These are phyloP conservation scores for Zopfochytrium polystomum DNA, from an alignment of 371 early-diverging fungal species.

Conservation along the genomic window DNA sequence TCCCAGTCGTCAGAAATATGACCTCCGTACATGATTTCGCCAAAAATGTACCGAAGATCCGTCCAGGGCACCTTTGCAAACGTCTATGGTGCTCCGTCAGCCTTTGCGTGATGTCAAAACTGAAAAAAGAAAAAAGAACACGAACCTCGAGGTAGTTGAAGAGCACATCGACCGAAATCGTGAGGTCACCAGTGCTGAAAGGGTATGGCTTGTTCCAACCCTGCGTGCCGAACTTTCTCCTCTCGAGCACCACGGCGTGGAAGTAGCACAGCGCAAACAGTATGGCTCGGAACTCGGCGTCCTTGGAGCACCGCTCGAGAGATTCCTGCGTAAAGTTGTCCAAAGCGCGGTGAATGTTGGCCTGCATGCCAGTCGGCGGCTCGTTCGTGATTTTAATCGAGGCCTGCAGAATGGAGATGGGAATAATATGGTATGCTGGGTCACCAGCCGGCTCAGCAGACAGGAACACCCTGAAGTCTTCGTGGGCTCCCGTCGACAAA, in stretches of 20 bases:
- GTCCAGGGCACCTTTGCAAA: slow-evolving; percentile 63
- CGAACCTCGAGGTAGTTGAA: slow-evolving; percentile 59
- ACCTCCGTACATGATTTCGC: slow-evolving; percentile 67
- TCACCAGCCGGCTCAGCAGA: slow-evolving; percentile 63
- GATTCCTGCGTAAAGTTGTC: slow-evolving; percentile 63
- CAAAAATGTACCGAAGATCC: slow-evolving; percentile 62
- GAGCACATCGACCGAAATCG: slow-evolving; percentile 56
- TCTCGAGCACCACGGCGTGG: slow-evolving; percentile 62
- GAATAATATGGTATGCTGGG: slow-evolving; percentile 59
- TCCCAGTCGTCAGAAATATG: slow-evolving; percentile 64
- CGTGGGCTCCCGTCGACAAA: slow-evolving; percentile 46
- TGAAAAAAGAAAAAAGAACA: slow-evolving; percentile 1
- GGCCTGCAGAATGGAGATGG: slow-evolving; percentile 59
- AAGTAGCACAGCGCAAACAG: slow-evolving; percentile 62
- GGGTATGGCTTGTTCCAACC: slow-evolving; percentile 64
- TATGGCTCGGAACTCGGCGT: slow-evolving; percentile 57
- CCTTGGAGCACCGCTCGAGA: slow-evolving; percentile 61
- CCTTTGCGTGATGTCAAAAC: no score
- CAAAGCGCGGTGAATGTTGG: slow-evolving; percentile 61
- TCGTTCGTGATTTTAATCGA: slow-evolving; percentile 68
- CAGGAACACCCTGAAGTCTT: slow-evolving; percentile 56
- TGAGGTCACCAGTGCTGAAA: slow-evolving; percentile 61
- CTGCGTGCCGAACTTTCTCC: slow-evolving; percentile 66
- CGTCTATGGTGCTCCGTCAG: slow-evolving; percentile 21
- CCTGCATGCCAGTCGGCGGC: slow-evolving; percentile 66